phyloP scores from a whole-genome alignment of 345 rosid genomes.

The Camelina sativa region DNA sequence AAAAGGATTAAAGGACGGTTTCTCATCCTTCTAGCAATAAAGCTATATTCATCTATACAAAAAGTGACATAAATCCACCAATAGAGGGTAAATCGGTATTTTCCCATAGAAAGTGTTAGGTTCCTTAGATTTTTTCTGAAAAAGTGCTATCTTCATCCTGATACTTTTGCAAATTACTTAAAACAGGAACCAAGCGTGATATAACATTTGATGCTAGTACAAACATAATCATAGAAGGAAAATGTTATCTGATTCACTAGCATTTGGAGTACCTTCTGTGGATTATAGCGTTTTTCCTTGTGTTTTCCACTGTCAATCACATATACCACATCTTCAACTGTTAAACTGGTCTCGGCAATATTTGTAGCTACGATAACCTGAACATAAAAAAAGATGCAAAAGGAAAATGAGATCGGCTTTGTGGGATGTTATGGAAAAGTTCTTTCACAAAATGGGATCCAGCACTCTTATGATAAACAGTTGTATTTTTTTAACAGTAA shows the following conservation, averaged over 20 bases:
- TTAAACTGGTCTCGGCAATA: constrained; percentile 77
- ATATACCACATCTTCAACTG: constrained; percentile 91
- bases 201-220: neutral
- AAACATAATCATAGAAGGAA: constrained; percentile 19
- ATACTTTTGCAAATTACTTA: no score
- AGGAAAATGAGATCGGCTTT: constrained; percentile 16
- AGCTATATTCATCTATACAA: no score
- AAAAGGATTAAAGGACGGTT: no score
- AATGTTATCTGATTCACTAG: constrained; percentile 21
- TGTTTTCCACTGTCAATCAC: constrained; percentile 96
- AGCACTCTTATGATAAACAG: neutral
- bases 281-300: constrained; percentile 91
- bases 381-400: constrained; percentile 34
- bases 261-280: constrained; percentile 68
- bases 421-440: neutral
- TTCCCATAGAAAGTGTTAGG: no score
- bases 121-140: no score
- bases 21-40: no score
- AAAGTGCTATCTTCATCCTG: no score
- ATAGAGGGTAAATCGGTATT: neutral
- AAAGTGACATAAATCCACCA: no score
- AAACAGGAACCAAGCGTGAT: no score
- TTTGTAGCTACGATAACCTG: constrained; percentile 85
- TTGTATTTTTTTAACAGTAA: no score
- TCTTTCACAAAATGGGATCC: neutral